These are phyloP conservation scores for Mucor lusitanicus DNA, from an alignment of 371 early-diverging fungal species.

Conservation along the genomic window DNA sequence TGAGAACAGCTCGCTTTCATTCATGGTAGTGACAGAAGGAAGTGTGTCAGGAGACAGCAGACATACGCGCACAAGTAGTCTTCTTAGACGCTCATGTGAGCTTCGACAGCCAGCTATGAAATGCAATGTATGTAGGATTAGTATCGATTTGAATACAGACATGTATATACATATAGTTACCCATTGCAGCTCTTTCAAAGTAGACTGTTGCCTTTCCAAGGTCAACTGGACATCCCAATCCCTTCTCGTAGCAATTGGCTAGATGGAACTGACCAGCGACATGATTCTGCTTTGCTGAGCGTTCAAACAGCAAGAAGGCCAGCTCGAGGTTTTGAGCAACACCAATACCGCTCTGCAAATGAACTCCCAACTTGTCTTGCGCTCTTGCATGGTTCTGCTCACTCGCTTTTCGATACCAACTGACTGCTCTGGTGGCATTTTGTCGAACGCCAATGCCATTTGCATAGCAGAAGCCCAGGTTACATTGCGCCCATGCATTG, in stretches of 20 bases:
- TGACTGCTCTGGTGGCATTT: conserved; percentile 43
- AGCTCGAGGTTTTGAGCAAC: conserved; percentile 50
- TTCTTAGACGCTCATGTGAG: conserved; percentile 55
- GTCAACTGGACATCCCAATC: conserved; percentile 63
- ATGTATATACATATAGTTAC: conserved; percentile 15
- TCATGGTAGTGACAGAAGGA: conserved; percentile 22
- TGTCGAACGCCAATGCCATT: conserved; percentile 75
- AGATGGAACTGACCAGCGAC: conserved; percentile 64
- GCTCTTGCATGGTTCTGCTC: conserved; percentile 54
- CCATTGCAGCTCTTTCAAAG: conserved; percentile 69
- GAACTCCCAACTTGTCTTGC: conserved; percentile 79
- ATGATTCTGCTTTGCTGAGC: conserved; percentile 66
- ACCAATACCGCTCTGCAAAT: conserved; percentile 78
- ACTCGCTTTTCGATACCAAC: conserved; percentile 78
- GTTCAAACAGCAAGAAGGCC: conserved; percentile 65
- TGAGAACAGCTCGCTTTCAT: conserved; percentile 37
- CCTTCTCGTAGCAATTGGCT: conserved; percentile 70
- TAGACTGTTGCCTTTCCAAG: conserved; percentile 61
- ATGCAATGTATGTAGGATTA: not conserved
- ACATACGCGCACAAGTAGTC: conserved; percentile 50
- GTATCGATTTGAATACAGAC: not conserved
- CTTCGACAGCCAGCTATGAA: conserved; percentile 55
- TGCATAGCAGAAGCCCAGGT: too few relatives aligned
- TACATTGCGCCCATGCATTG: conserved; percentile 68
- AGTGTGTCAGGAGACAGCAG: conserved; percentile 36